Base-by-base conservation (phyloP, 345 rosid genomes). In the Syzygium oleosum region DNA sequence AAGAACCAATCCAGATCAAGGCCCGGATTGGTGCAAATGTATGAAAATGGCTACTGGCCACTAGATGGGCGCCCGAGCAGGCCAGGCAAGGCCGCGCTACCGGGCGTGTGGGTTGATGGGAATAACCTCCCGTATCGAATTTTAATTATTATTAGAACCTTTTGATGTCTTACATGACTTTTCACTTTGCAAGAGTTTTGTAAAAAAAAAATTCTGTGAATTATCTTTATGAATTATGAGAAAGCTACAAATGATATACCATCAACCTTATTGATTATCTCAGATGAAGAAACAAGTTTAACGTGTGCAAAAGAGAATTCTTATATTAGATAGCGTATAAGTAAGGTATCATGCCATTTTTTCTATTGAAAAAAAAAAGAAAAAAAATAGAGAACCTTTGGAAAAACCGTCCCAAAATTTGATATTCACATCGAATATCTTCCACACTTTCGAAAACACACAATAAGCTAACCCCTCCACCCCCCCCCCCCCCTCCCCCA, bases 31-130 rank as follows among this genome's bases (percentile, higher is more conserved):
- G 27, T 7, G 27, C 12, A 22, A 56, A 27, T 6, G 2, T 17
- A 53, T 53, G 63, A 58, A 58, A 58, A 58, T 58, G 5, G 6
- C 63, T 25, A 58, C 29, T 58, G 25, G 29, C 15, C 65, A 25
- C 31, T 59, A 4, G 29, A 2, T 25, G 13, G 14, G 29, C 29
- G 10, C 29, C 29, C 63, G 11, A 58, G n/a, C n/a, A 25, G 6
- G 29, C 29, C 3, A 4, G 29, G 63, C 63, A 12, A 4, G 61
- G 61, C 25, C 61, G 0, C 17, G 1, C 6, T 3, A 11, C 63
- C 0, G 7, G 14, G 14, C 12, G 0, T 6, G 2, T 0, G 3
- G 29, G 29, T 58, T 25, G 25, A 5, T 10, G 61, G n/a, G n/a
- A 56, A 56, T 23, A 23, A 23, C 4, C 12, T 56, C 61, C 25